Percentiles rank a stretch among this genome's conserved stretches.
Conservation (phyloP, 1,284 basidiomycete genomes). For the Tilletia setariae region DNA sequence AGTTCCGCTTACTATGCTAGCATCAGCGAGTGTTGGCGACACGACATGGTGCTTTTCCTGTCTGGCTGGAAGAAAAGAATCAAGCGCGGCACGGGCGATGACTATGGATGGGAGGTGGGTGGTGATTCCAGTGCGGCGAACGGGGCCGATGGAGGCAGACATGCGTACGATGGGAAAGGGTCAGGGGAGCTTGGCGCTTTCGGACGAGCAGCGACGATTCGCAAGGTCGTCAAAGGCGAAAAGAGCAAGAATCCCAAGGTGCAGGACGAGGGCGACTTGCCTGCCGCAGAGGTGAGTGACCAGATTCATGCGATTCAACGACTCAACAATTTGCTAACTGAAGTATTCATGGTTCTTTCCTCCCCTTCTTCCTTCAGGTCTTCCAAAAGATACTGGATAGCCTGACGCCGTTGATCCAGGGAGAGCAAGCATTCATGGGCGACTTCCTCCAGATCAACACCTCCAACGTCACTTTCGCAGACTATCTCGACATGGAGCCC, state of each 20-base stretch:
- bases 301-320: neutral
- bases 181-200: slow-evolving; percentile 12
- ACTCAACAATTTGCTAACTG: too few relatives aligned
- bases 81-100: slow-evolving; percentile 3
- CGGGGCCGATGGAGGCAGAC: slow-evolving; percentile 16
- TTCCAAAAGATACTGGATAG: slow-evolving; percentile 73
- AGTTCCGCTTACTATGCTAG: slow-evolving; percentile 41
- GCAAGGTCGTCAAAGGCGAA: slow-evolving; percentile 25
- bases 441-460: slow-evolving; percentile 86
- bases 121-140: slow-evolving; percentile 13
- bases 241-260: slow-evolving; percentile 19
- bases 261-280: slow-evolving; percentile 2
- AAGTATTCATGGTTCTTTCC: neutral
- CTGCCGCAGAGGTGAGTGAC: slow-evolving; percentile 3
- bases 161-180: slow-evolving; percentile 24
- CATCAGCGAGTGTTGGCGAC: slow-evolving; percentile 38
- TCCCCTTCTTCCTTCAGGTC: slow-evolving; percentile 60
- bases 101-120: slow-evolving; percentile 13
- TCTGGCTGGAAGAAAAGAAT: slow-evolving; percentile 31
- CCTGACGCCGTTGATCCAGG: slow-evolving; percentile 71
- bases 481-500: slow-evolving; percentile 88
- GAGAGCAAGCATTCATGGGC: slow-evolving; percentile 82
- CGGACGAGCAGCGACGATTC: slow-evolving; percentile 21
- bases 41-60: slow-evolving; percentile 44
- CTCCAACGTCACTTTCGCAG: slow-evolving; percentile 79